Conservation (phyloP, 202 grass and related monocot species). For the Eragrostis tef region DNA sequence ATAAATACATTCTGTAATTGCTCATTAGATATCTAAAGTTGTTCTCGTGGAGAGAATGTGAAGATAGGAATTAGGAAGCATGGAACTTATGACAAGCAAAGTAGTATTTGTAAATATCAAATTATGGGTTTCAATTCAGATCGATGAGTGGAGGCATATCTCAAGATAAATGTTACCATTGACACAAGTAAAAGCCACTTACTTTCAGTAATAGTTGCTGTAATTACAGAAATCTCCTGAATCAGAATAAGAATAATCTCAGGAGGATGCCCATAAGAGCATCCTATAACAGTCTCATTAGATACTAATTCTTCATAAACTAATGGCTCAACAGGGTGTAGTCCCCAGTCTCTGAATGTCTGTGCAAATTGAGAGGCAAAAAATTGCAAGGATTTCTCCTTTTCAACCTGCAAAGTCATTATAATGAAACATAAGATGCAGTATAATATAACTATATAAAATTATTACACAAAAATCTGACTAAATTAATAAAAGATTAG, state of each 20-base stretch:
- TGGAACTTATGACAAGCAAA: slow-evolving; percentile 19
- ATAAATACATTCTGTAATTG: slow-evolving; percentile 1
- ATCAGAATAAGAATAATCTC: slow-evolving; percentile 86
- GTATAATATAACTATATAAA: not conserved
- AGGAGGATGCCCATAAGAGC: slow-evolving; percentile 81
- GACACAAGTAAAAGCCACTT: slow-evolving; percentile 50
- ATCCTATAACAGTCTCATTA: slow-evolving; percentile 69
- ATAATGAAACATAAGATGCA: slow-evolving; percentile 42
- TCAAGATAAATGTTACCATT: slow-evolving; percentile 17
- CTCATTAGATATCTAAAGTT: not conserved
- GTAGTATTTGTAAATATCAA: slow-evolving; percentile 11
- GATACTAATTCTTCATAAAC: slow-evolving; percentile 53
- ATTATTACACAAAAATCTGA: no score
- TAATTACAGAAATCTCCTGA: slow-evolving; percentile 78
- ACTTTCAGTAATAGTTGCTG: slow-evolving; percentile 72
- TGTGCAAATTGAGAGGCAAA: slow-evolving; percentile 77
- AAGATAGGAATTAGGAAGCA: not conserved
- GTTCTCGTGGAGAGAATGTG: not conserved
- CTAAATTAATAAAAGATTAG: no score
- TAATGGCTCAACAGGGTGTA: slow-evolving; percentile 50
- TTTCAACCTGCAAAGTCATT: slow-evolving; percentile 67
- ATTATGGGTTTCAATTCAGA: no score
- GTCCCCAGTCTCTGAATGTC: slow-evolving; percentile 86
- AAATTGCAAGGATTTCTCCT: slow-evolving; percentile 73
- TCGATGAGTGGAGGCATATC: slow-evolving; percentile 12